A percentile compares a stretch with the other conserved stretches of the same genome.
Evolutionary conservation across 2,329 filamentous ascomycete genomes (phyloP).

Genomic region (Biscogniauxia marginata): DNA sequence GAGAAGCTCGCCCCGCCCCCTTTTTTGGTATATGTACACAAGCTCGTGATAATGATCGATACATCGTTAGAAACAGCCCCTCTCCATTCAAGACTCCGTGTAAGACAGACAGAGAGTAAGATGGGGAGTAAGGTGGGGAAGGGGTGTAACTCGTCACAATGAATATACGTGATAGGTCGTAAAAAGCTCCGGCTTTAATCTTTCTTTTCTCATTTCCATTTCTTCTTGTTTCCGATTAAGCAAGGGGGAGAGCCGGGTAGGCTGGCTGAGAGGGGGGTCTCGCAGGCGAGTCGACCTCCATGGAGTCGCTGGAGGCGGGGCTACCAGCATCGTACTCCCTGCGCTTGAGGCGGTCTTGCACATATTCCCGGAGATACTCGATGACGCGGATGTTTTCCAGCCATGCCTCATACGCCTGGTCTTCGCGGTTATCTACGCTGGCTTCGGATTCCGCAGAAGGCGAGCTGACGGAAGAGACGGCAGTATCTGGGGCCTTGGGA

Average conservation of each 20-base stretch:
- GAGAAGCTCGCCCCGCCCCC: too few species aligned
- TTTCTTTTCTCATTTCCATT: not conserved
- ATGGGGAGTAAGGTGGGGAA: too few species aligned
- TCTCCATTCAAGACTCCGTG: too few species aligned
- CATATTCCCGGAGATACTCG: constrained; percentile 58
- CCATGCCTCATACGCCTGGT: constrained; percentile 63
- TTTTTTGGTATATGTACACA: too few species aligned
- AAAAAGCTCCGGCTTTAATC: not conserved
- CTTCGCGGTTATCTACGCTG: constrained; percentile 51
- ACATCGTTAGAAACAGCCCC: too few species aligned
- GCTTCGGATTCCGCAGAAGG: constrained; percentile 55
- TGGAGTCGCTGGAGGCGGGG: constrained; percentile 34
- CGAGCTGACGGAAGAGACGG: constrained; percentile 48
- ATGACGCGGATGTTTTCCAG: constrained; percentile 65
- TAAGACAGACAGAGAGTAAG: too few species aligned
- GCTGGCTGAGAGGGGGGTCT: constrained; percentile 34
- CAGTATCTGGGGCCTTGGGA: constrained; percentile 43
- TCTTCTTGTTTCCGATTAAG: constrained; percentile 1
- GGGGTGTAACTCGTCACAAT: too few species aligned
- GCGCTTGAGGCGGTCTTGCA: constrained; percentile 56
- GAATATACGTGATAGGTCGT: too few species aligned
- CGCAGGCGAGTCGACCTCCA: constrained; percentile 30
- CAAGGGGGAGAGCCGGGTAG: constrained; percentile 34
- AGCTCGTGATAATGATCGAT: too few species aligned
- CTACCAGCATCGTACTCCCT: constrained; percentile 48